These are phyloP conservation scores for Boletellus emodensis DNA, from an alignment of 768 basidiomycete genomes.

Conservation along the genomic window DNA sequence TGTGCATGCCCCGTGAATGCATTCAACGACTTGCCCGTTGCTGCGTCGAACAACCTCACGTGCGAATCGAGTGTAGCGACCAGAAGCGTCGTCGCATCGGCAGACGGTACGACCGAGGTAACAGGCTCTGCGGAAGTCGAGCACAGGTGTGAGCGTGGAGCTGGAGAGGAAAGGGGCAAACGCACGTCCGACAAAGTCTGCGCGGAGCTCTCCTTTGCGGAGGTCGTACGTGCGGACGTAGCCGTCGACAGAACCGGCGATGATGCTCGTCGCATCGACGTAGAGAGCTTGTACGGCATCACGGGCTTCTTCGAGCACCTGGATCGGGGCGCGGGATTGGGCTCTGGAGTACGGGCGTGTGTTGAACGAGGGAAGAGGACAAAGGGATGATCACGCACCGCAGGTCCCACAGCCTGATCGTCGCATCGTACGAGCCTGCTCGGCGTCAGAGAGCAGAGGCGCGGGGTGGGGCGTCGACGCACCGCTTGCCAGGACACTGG, in stretches of 20 bases:
- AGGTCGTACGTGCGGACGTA: slow-evolving; percentile 92
- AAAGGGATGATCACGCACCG: slow-evolving; percentile 43
- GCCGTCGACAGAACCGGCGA: slow-evolving; percentile 88
- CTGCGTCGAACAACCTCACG: slow-evolving; percentile 79
- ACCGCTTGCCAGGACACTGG: slow-evolving; percentile 88
- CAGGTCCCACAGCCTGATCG: slow-evolving; percentile 89
- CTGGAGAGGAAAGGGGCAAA: slow-evolving; percentile 10
- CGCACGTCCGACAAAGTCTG: slow-evolving; percentile 90
- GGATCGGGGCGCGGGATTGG: slow-evolving; percentile 81
- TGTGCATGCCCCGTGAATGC: slow-evolving; percentile 78
- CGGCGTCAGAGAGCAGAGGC: background rate
- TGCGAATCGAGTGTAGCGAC: slow-evolving; percentile 82
- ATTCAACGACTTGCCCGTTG: slow-evolving; percentile 80
- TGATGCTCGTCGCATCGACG: slow-evolving; percentile 61
- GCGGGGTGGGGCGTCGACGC: slow-evolving; percentile 18
- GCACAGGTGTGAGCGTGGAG: background rate
- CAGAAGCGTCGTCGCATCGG: slow-evolving; percentile 76
- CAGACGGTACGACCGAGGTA: slow-evolving; percentile 74
- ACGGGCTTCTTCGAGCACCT: slow-evolving; percentile 81
- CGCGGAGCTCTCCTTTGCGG: slow-evolving; percentile 83
- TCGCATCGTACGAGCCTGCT: slow-evolving; percentile 90
- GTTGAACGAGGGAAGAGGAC: background rate
- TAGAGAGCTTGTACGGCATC: slow-evolving; percentile 82
- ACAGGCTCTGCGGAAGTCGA: slow-evolving; percentile 63
- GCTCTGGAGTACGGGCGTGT: slow-evolving; percentile 41